Base-by-base conservation (phyloP, 2,329 filamentous ascomycete species). In the Aschersonia sp. region DNA sequence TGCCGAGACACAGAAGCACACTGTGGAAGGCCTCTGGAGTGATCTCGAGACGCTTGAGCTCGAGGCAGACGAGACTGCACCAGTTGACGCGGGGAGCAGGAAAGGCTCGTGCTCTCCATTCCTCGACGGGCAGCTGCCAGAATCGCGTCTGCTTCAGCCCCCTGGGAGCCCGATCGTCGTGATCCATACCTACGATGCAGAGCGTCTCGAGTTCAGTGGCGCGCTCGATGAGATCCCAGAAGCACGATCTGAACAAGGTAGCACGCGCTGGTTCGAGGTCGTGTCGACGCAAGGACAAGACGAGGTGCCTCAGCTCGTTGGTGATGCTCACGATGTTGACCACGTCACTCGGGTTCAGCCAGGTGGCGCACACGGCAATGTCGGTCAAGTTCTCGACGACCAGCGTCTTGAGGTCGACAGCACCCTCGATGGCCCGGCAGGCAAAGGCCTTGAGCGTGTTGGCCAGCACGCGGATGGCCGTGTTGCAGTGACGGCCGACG, bases 341-440 rank as follows among this genome's bases (percentile, higher is more conserved):
- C 11, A 75, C 62, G 52, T 76, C 73, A 46, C 65, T 67, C 1
- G 70, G 73, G 51, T 75, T 76, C 50, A 68, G 65, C 65, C 69
- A 74, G 4, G 76, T 63, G 46, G 66, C 65, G 11, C 68, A 67
- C 30, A 75, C 57, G 14, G 71, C 66, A 7, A 66, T 62, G 50
- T 75, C 71, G 6, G 67, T 68, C 45, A 76, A 59, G 46, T 73
- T 71, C 50, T 76, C 72, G 3, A 76, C 52, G 1, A 75, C 70
- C 40, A 76, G 56, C 0, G 67, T 67, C 52, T 68, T 64, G 4
- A 76, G 61, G 3, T 56, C 48, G 33, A 60, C 58, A 7, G 68
- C 67, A 46, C 66, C 64, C 47, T 72, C 70, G 48, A 71, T 66
- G 1, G 65, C 63, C 6, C 73, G 64, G 32, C 61, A 58, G 4